These are phyloP conservation scores for Athelia sp. DNA, from an alignment of 1,284 basidiomycete species.

Conservation along the genomic window DNA sequence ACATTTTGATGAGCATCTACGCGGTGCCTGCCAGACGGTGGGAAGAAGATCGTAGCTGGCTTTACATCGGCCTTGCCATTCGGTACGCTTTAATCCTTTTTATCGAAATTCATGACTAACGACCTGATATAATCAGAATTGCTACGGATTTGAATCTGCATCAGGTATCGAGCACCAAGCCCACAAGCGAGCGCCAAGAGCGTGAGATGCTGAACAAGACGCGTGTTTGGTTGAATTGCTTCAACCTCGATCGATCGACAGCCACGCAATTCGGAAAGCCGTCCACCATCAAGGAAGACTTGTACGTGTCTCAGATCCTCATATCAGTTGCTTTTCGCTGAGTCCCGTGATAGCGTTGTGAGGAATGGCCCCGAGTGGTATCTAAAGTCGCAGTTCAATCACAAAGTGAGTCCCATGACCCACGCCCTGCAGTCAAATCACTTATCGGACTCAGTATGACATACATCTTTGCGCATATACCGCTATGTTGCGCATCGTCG, in stretches of 20 bases:
- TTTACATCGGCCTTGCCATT: conserved; percentile 76
- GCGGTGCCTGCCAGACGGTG: conserved; percentile 68
- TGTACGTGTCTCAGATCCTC: conserved; percentile 35
- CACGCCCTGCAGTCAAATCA: conserved; percentile 1
- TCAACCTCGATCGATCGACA: conserved; percentile 77
- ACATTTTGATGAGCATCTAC: conserved; percentile 68
- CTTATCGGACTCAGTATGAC: conserved; percentile 45
- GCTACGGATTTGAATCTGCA: conserved; percentile 86
- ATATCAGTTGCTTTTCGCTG: not conserved
- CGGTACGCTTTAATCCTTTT: conserved; percentile 34
- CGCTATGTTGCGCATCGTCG: conserved; percentile 62
- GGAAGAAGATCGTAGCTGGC: conserved; percentile 78
- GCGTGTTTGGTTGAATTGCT: conserved; percentile 84
- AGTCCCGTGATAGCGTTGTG: conserved; percentile 45
- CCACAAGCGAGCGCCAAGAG: conserved; percentile 61
- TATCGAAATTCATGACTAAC: not conserved
- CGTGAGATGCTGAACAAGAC: conserved; percentile 78
- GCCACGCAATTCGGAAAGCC: conserved; percentile 87
- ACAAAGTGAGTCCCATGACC: conserved; percentile 34
- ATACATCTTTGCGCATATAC: conserved; percentile 73
- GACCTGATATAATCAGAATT: conserved; percentile 41
- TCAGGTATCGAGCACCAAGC: conserved; percentile 54
- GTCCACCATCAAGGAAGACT: conserved; percentile 81
- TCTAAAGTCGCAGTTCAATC: conserved; percentile 57
- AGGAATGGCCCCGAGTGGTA: conserved; percentile 77